Evolutionary conservation across 106 monocot species (phyloP).

Genomic region (Dendrobium officinale): DNA sequence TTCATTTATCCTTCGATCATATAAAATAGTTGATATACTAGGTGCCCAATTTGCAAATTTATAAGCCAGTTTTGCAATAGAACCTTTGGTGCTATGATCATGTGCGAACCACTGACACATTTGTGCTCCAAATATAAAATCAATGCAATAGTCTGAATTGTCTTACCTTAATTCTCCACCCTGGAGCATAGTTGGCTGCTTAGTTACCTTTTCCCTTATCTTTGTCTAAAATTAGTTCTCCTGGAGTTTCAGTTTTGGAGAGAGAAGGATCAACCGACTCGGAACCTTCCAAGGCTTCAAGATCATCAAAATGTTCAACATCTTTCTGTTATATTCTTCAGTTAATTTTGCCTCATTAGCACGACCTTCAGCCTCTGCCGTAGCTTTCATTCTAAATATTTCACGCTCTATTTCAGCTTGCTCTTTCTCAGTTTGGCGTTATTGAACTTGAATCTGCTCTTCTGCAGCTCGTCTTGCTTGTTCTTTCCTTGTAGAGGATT

Average conservation of each 20-base stretch:
- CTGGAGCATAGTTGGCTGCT: conserved; percentile 84
- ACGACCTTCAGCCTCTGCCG: too few species aligned
- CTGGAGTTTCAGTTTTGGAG: conserved; percentile 30
- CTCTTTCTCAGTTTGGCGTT: too few species aligned
- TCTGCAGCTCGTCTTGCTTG: too few species aligned
- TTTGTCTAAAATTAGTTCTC: conserved; percentile 31
- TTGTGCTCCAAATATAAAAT: conserved; percentile 88
- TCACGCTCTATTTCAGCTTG: too few species aligned
- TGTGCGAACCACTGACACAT: conserved; percentile 76
- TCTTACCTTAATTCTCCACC: conserved; percentile 93
- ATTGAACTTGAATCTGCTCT: too few species aligned
- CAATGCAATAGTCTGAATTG: conserved; percentile 91
- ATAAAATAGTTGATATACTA: conserved; percentile 69
- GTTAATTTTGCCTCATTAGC: too few species aligned
- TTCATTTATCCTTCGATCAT: conserved; percentile 93
- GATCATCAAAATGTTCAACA: conserved; percentile 49
- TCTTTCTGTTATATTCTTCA: conserved; percentile 48
- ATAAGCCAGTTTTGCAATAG: conserved; percentile 90
- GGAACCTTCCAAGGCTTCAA: conserved; percentile 28
- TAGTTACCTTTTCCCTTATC: conserved; percentile 71
- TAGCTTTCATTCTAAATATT: too few species aligned
- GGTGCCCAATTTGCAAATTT: conserved; percentile 94
- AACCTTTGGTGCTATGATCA: conserved; percentile 94
- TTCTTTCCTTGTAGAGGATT: too few species aligned
- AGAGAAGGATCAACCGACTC: conserved; percentile 29